Evolutionary conservation across 345 rosid genomes (phyloP).

Genomic region (Brassica carinata): DNA sequence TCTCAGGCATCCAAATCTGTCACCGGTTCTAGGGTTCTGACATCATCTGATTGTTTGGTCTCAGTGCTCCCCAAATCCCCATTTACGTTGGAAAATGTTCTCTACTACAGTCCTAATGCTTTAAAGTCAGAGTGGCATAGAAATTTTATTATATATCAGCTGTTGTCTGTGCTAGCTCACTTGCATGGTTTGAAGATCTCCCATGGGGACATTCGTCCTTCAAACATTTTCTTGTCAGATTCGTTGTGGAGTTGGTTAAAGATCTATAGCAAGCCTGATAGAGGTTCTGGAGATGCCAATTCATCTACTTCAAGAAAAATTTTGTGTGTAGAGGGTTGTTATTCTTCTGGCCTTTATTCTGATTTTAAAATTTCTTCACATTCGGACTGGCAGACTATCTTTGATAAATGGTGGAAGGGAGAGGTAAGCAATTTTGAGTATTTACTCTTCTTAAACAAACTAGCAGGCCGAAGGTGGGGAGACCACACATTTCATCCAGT

Average conservation of each 20-base stretch:
- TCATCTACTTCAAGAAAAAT: slow-evolving; percentile 36
- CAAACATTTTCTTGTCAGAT: slow-evolving; percentile 64
- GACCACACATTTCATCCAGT: slow-evolving; percentile 89
- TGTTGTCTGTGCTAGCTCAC: slow-evolving; percentile 69
- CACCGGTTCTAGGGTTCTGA: slow-evolving; percentile 65
- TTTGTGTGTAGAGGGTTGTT: slow-evolving; percentile 59
- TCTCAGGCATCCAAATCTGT: slow-evolving; percentile 84
- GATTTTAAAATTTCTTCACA: slow-evolving; percentile 62
- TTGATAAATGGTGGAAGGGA: slow-evolving; percentile 84
- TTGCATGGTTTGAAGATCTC: slow-evolving; percentile 67
- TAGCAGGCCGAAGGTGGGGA: slow-evolving; percentile 97
- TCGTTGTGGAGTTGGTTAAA: slow-evolving; percentile 77
- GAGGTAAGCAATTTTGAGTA: slow-evolving; percentile 89
- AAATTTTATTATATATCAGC: slow-evolving; percentile 71
- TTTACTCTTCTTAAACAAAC: slow-evolving; percentile 71
- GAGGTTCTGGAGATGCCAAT: slow-evolving; percentile 34
- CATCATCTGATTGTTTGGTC: slow-evolving; percentile 49
- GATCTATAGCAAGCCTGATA: slow-evolving; percentile 46
- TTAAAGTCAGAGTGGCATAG: slow-evolving; percentile 74
- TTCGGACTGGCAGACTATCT: slow-evolving; percentile 66
- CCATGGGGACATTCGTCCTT: slow-evolving; percentile 74
- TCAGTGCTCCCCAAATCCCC: slow-evolving; percentile 74
- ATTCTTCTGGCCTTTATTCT: slow-evolving; percentile 56
- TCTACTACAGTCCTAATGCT: slow-evolving; percentile 72
- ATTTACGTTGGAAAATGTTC: slow-evolving; percentile 66